Evolutionary conservation across 306 rosid species (phyloP).

Genomic region (Hippophae gyantsensis): DNA sequence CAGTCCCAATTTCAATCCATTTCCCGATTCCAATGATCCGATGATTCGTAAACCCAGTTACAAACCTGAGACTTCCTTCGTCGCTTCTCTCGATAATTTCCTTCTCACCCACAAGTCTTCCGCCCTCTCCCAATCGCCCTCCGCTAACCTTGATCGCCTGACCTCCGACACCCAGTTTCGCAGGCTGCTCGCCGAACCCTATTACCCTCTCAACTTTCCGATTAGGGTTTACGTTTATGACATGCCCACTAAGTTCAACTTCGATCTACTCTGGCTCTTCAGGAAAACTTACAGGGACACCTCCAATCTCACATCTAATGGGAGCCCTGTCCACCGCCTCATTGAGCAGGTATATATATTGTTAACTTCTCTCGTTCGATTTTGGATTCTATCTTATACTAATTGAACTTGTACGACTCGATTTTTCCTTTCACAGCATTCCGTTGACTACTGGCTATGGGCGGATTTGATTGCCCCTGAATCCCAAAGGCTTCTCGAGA

Average conservation of each 20-base stretch:
- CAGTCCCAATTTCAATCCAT: slow-evolving; percentile 12
- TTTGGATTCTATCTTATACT: not conserved
- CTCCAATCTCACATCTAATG: slow-evolving; percentile 84
- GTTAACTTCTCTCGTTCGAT: not conserved
- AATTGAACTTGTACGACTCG: not conserved
- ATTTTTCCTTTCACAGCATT: slow-evolving; percentile 46
- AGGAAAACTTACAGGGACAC: slow-evolving; percentile 46
- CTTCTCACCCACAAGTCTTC: slow-evolving; percentile 42
- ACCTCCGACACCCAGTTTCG: slow-evolving; percentile 18
- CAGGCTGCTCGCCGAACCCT: slow-evolving; percentile 40
- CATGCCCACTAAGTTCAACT: slow-evolving; percentile 79
- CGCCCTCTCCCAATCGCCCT: not conserved
- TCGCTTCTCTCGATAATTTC: slow-evolving; percentile 61
- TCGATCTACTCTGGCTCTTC: slow-evolving; percentile 70
- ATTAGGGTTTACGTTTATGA: slow-evolving; percentile 75
- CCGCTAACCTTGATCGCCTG: slow-evolving; percentile 31
- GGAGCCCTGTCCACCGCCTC: slow-evolving; percentile 94
- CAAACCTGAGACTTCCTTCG: slow-evolving; percentile 53
- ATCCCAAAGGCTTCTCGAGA: slow-evolving; percentile 53
- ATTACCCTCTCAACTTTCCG: slow-evolving; percentile 37
- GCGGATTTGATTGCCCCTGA: slow-evolving; percentile 79
- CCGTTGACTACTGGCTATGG: slow-evolving; percentile 96
- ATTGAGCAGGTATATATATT: slow-evolving; percentile 56
- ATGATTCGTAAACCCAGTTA: slow-evolving; percentile 5
- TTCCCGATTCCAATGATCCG: slow-evolving; percentile 11